Evolutionary conservation across 2,329 filamentous ascomycete species (phyloP), one percentile per base, ranked within the genome.

Genomic region (Dactylonectria estremocensis): DNA sequence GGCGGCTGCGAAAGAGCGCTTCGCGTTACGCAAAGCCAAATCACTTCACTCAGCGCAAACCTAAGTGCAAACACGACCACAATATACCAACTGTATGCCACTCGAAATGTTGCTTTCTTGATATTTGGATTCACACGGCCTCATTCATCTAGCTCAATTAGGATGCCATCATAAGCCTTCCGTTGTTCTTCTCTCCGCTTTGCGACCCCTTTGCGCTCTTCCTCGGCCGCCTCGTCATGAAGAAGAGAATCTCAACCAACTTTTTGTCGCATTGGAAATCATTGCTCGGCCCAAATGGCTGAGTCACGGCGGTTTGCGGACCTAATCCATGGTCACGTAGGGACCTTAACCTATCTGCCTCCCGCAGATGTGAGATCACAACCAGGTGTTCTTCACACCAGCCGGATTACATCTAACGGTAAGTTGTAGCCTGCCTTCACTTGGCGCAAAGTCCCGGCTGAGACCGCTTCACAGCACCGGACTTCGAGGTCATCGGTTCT

Each of bases 261-360:
- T 61, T 71, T 64, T 73, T 69, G 62, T 69, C 70, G 73, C 57
- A 74, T 71, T 76, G 74, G 74, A 80, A 70, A 76, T 77, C 71
- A 64, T 69, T 73, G 70, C 75, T 76, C 56, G 73, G 74, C 61
- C 77, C 76, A 76, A 78, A 83, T 83, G 81, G 79, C 79, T 82
- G 80, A 82, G 60, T 68, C 70, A 37, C 74, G 75, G 68, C 74
- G 74, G 56, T 69, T 79, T 45, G 69, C 73, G 37, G 79, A 79
- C 74, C 77, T 80, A 14, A 67, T 74, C 40, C 72, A 79, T 57
- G 81, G 81, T 61, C 74, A 80, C 58, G 72, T 79, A 62, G 80
- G 81, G 35, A 68, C 71, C 54, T 62, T 82, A 56, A 76, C 74
- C 61, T 82, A 82, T 70, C 63, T 77, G 24, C 71, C 78, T 31